Evolutionary conservation across 345 rosid species (phyloP).

Genomic region (Carallia brachiata): DNA sequence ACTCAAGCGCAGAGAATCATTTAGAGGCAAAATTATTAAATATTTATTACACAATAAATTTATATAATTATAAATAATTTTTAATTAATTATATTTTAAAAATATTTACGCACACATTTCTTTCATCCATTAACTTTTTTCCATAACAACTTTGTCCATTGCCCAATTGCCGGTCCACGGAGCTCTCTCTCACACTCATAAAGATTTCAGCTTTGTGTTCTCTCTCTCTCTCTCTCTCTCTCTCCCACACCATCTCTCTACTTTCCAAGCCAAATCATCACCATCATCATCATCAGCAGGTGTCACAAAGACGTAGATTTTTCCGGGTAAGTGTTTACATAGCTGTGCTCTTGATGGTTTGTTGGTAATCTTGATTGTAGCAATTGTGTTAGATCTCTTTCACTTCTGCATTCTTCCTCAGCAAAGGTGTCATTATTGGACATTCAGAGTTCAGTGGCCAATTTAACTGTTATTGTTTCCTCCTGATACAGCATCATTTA

Average conservation of each 20-base stretch:
- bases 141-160: too few species aligned
- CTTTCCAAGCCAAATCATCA: neutral
- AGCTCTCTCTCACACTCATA: neutral
- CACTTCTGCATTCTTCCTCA: slow-evolving; percentile 19
- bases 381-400: slow-evolving; percentile 30
- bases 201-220: slow-evolving; percentile 22
- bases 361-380: slow-evolving; percentile 5
- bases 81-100: too few species aligned
- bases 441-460: slow-evolving; percentile 1
- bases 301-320: neutral
- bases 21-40: too few species aligned
- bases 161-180: too few species aligned
- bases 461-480: slow-evolving; percentile 8
- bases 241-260: slow-evolving; percentile 14
- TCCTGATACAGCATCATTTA: slow-evolving; percentile 1
- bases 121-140: neutral
- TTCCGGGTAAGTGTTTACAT: slow-evolving; percentile 13
- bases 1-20: too few species aligned
- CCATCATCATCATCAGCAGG: slow-evolving; percentile 14
- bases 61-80: too few species aligned
- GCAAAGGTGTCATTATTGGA: slow-evolving; percentile 49
- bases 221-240: neutral
- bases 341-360: neutral
- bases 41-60: too few species aligned
- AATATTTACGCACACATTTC: too few species aligned